Evolutionary conservation across 2,329 filamentous ascomycete genomes (phyloP).

Genomic region (Venturia oleaginea): DNA sequence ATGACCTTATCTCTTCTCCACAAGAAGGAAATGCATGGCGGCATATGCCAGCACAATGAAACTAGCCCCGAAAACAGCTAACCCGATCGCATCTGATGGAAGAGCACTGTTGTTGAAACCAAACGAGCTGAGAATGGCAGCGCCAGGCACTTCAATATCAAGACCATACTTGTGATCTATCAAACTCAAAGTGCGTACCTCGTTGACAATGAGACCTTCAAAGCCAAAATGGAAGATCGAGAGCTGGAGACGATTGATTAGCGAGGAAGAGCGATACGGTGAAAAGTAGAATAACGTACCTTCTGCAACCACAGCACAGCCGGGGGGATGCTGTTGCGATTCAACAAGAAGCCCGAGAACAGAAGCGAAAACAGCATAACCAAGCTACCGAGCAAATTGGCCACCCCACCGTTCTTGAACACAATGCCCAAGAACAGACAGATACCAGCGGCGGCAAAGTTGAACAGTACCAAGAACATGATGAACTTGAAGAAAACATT

Average conservation of each 20-base stretch:
- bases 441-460: slow-evolving; percentile 84
- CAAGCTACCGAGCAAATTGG: slow-evolving; percentile 85
- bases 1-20: slow-evolving; percentile 64
- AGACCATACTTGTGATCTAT: slow-evolving; percentile 93
- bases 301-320: slow-evolving; percentile 83
- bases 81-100: slow-evolving; percentile 73
- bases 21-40: slow-evolving; percentile 86
- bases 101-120: slow-evolving; percentile 83
- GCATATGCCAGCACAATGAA: slow-evolving; percentile 84
- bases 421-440: slow-evolving; percentile 95
- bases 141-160: slow-evolving; percentile 91
- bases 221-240: slow-evolving; percentile 99
- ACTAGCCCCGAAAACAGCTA: slow-evolving; percentile 70
- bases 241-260: slow-evolving; percentile 40
- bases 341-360: slow-evolving; percentile 88
- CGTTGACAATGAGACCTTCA: slow-evolving; percentile 93
- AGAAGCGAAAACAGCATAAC: slow-evolving; percentile 97
- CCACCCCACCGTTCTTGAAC: slow-evolving; percentile 83
- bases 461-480: slow-evolving; percentile 87
- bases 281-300: slow-evolving; percentile 35
- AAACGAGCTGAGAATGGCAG: slow-evolving; percentile 87
- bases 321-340: slow-evolving; percentile 83
- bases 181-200: slow-evolving; percentile 81
- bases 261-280: slow-evolving; percentile 15
- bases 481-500: slow-evolving; percentile 86